Evolutionary conservation across 345 rosid species (phyloP).

Genomic region (Heritiera fomes): DNA sequence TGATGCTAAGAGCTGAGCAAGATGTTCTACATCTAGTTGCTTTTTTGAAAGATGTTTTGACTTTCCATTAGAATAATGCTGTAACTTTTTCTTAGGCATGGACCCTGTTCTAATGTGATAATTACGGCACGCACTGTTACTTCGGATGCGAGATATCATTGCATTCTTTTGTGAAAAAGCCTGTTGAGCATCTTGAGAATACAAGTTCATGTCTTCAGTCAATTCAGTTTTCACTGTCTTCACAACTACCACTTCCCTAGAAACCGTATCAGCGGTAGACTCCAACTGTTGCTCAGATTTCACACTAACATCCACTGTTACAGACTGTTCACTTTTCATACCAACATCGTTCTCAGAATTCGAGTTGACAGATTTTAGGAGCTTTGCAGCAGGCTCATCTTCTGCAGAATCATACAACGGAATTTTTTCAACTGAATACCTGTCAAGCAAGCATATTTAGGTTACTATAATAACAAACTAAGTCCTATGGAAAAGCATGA

Average conservation of each 20-base stretch:
- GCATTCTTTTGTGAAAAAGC: slow-evolving; percentile 52
- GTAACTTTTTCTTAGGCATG: slow-evolving; percentile 56
- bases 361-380: slow-evolving; percentile 40
- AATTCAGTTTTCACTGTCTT: slow-evolving; percentile 48
- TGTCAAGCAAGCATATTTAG: slow-evolving; percentile 28
- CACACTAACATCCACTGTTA: slow-evolving; percentile 24
- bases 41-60: slow-evolving; percentile 47
- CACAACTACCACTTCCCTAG: slow-evolving; percentile 41
- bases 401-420: slow-evolving; percentile 95
- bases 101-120: slow-evolving; percentile 44
- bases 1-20: slow-evolving; percentile 53
- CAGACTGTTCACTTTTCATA: slow-evolving; percentile 32
- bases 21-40: slow-evolving; percentile 58
- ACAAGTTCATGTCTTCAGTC: slow-evolving; percentile 42
- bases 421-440: slow-evolving; percentile 88
- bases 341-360: slow-evolving; percentile 30
- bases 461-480: slow-evolving; percentile 17
- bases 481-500: neutral
- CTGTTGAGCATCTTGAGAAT: slow-evolving; percentile 46
- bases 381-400: slow-evolving; percentile 76
- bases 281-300: slow-evolving; percentile 40
- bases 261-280: slow-evolving; percentile 42
- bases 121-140: slow-evolving; percentile 48
- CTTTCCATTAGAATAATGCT: slow-evolving; percentile 51
- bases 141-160: slow-evolving; percentile 53